A percentile compares a stretch with the other conserved stretches of the same genome.
phyloP scores from a whole-genome alignment of 176 grass and related monocot genomes.

The Aegilops speltoides region DNA sequence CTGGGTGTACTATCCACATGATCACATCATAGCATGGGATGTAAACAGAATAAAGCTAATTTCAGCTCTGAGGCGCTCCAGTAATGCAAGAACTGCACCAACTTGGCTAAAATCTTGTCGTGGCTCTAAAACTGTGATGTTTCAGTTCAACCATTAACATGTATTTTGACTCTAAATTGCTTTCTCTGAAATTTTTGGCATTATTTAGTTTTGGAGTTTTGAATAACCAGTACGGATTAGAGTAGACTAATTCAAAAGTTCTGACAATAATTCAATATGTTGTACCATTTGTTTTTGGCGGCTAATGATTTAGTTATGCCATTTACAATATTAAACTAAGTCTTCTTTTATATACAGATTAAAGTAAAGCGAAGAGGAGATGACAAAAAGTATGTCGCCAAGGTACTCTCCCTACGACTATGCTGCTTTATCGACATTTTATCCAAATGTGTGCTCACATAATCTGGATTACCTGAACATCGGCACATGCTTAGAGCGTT shows the following conservation, averaged over 20 bases:
- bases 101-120: neutral
- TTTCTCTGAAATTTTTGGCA: neutral
- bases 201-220: neutral
- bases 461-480: slow-evolving; percentile 23
- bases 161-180: neutral
- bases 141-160: neutral
- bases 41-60: slow-evolving; percentile 3
- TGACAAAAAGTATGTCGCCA: slow-evolving; percentile 94
- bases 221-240: neutral
- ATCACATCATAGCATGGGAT: slow-evolving; percentile 4
- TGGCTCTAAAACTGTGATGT: neutral
- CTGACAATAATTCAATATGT: neutral
- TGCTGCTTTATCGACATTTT: slow-evolving; percentile 21
- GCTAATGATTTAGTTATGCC: slow-evolving; percentile 10
- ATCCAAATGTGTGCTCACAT: slow-evolving; percentile 8
- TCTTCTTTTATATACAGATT: slow-evolving; percentile 45
- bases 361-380: slow-evolving; percentile 99
- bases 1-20: slow-evolving; percentile 10
- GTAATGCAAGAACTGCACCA: slow-evolving; percentile 2
- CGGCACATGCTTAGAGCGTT: neutral
- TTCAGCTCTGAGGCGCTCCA: neutral
- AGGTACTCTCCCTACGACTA: slow-evolving; percentile 52
- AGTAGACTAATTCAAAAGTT: neutral
- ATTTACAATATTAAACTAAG: slow-evolving; percentile 20
- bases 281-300: neutral